Percentiles rank a stretch among this genome's conserved stretches.
phyloP scores from a whole-genome alignment of 192 early-diverging fungal genomes.

The Coemansia sp. region DNA sequence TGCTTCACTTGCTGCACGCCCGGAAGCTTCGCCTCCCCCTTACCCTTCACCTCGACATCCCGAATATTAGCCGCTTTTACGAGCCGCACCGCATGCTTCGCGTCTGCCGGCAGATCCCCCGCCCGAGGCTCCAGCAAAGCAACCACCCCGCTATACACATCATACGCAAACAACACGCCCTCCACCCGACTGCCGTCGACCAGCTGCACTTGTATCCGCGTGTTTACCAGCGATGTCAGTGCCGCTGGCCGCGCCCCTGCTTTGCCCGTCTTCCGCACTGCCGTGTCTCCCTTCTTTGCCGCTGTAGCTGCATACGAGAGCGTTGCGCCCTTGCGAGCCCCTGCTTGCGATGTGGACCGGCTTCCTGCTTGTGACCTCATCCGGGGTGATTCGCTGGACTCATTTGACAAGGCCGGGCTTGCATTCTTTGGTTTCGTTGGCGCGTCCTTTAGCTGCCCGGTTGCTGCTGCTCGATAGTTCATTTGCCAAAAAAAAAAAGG shows the following conservation, averaged over 20 bases:
- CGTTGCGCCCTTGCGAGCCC: not conserved
- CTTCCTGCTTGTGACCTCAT: constrained; percentile 30
- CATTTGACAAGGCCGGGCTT: constrained; percentile 9
- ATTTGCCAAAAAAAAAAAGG: constrained; percentile 10
- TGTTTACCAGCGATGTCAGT: constrained; percentile 28
- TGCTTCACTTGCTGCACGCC: constrained; percentile 13
- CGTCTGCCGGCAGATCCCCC: not conserved
- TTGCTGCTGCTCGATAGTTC: constrained; percentile 52
- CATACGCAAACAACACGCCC: constrained; percentile 41
- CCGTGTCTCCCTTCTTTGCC: constrained; percentile 18
- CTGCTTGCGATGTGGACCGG: constrained; percentile 1
- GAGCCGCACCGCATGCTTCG: not conserved
- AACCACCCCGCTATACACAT: constrained; percentile 47
- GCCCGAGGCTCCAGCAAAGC: constrained; percentile 18
- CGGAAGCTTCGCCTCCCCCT: not conserved
- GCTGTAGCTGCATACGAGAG: constrained; percentile 47
- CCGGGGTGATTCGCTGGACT: constrained; percentile 26
- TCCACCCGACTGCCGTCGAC: constrained; percentile 22
- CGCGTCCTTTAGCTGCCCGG: constrained; percentile 37
- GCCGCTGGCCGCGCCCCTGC: constrained; percentile 13
- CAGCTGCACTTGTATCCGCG: constrained; percentile 24
- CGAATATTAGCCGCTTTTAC: not conserved
- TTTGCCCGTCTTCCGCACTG: constrained; percentile 4
- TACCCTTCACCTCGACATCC: constrained; percentile 2
- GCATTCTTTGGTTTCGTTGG: constrained; percentile 12